A percentile compares a stretch with the other conserved stretches of the same genome.
phyloP scores from a whole-genome alignment of 768 basidiomycete genomes.

The Saitozyma podzolica region DNA sequence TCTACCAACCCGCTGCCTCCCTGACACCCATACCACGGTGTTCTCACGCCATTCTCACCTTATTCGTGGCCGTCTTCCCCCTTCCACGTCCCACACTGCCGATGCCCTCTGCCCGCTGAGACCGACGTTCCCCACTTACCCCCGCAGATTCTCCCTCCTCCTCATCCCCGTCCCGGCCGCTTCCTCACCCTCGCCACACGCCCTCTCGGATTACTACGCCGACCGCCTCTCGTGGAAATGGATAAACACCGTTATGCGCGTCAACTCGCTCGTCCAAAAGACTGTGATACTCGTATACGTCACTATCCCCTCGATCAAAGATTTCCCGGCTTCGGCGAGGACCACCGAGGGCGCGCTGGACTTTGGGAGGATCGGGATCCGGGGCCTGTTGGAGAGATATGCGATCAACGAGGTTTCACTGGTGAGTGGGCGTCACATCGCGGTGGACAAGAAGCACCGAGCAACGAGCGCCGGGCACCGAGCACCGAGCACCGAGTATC shows the following conservation, averaged over 20 bases:
- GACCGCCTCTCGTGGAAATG: slow-evolving; percentile 75
- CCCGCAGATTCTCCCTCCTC: slow-evolving; percentile 80
- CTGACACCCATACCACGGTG: too few relatives aligned
- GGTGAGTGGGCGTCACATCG: too few relatives aligned
- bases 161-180: slow-evolving; percentile 89
- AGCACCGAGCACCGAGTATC: too few relatives aligned
- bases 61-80: too few relatives aligned
- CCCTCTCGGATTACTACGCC: slow-evolving; percentile 65
- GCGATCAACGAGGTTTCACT: slow-evolving; percentile 72
- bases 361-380: slow-evolving; percentile 55
- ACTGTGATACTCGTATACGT: slow-evolving; percentile 88
- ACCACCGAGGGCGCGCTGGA: slow-evolving; percentile 25
- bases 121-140: not conserved
- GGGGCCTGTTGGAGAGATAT: slow-evolving; percentile 66
- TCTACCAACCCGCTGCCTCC: too few relatives aligned
- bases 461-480: too few relatives aligned
- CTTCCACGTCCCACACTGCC: too few relatives aligned
- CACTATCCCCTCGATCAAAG: slow-evolving; percentile 72
- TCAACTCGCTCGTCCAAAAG: slow-evolving; percentile 97
- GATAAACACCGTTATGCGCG: slow-evolving; percentile 94
- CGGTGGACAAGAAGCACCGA: too few relatives aligned
- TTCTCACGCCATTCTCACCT: too few relatives aligned
- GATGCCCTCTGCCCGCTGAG: too few relatives aligned
- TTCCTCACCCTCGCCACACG: slow-evolving; percentile 64
- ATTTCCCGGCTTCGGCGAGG: slow-evolving; percentile 51